phyloP scores from a whole-genome alignment of 2,329 filamentous ascomycete genomes.

The Trichophyton schoenleinii region DNA sequence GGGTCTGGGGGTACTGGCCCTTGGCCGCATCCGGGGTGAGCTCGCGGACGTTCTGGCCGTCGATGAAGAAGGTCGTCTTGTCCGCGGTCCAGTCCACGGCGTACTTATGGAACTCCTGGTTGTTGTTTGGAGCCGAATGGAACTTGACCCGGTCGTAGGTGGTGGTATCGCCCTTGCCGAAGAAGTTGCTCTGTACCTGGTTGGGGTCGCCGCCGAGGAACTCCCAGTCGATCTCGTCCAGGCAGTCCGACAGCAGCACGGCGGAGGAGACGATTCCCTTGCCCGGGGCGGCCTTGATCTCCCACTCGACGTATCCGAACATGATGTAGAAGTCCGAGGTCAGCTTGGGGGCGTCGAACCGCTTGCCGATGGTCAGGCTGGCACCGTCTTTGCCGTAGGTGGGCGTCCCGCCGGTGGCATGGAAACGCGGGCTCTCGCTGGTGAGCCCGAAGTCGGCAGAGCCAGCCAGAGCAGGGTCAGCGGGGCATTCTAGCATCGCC shows the following conservation, averaged over 20 bases:
- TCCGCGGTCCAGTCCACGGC: conserved; percentile 80
- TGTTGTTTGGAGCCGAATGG: conserved; percentile 56
- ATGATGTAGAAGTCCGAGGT: conserved; percentile 95
- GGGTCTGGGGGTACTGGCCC: conserved; percentile 79
- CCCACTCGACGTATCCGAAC: conserved; percentile 85
- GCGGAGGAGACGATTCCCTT: conserved; percentile 86
- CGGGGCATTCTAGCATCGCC: conserved; percentile 45
- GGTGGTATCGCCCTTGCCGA: conserved; percentile 77
- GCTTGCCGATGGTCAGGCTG: conserved; percentile 62
- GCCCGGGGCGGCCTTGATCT: conserved; percentile 74
- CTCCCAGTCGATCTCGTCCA: conserved; percentile 96
- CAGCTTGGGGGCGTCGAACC: conserved; percentile 76
- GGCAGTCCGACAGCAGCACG: conserved; percentile 76
- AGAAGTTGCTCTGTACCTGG: conserved; percentile 94
- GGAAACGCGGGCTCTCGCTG: conserved; percentile 65
- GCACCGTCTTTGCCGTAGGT: conserved; percentile 67
- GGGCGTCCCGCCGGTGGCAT: conserved; percentile 52
- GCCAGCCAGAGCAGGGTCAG: conserved; percentile 69
- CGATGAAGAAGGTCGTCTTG: conserved; percentile 77
- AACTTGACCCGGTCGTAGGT: conserved; percentile 81
- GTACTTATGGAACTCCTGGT: conserved; percentile 71
- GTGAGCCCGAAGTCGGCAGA: conserved; percentile 77
- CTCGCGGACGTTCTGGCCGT: conserved; percentile 62
- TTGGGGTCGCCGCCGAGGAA: conserved; percentile 69
- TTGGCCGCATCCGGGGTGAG: conserved; percentile 56